Evolutionary conservation across 495 filamentous ascomycete genomes (phyloP), one percentile per base, ranked within the genome.

Genomic region (Hypoxylon cercidicola): DNA sequence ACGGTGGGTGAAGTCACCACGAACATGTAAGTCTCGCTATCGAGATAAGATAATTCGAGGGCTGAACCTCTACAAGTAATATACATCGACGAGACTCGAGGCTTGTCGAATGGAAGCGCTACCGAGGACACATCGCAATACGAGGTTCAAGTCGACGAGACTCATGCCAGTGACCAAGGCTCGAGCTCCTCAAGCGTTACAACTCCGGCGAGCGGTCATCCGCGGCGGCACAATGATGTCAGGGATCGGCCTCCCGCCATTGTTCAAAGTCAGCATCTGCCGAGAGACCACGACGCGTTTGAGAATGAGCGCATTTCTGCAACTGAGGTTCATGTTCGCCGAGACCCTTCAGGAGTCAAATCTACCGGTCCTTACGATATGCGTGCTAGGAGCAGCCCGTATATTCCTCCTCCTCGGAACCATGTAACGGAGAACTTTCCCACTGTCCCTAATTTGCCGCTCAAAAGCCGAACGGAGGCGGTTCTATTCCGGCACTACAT

Each of bases 401-500:
- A 49, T 30, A 41, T 55, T 20, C 53, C 40, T 2, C 34, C 52
- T 58, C 50, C 40, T 20, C 28, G 44, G 32, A 55, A 40, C 13
- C 8, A 48, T 12, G 11, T 40, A 23, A 25, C 44, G 13, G 44
- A 55, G 3, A 49, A 32, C 18, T 55, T 67, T 13, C 51, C 41
- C 4, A 58, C 57, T 15, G 28, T 12, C 10, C 49, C 68, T 1
- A 39, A 52, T 12, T 75, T 77, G 63, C 82, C 81, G 10, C 66
- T 84, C 0, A 68, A 73, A 15, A 57, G 75, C 35, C 62, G 67
- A 13, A 65, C 63, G 3, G 76, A 83, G 41, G 81, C 79, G 1
- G 16, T 63, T n/a, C 72, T 84, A 4, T 75, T 82, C 28, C 75
- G 77, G 2, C 81, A 83, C 47, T 84, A 78, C 55, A 77, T 83